These are phyloP conservation scores for Russula emetica DNA, from an alignment of 768 basidiomycete genomes.

Conservation along the genomic window DNA sequence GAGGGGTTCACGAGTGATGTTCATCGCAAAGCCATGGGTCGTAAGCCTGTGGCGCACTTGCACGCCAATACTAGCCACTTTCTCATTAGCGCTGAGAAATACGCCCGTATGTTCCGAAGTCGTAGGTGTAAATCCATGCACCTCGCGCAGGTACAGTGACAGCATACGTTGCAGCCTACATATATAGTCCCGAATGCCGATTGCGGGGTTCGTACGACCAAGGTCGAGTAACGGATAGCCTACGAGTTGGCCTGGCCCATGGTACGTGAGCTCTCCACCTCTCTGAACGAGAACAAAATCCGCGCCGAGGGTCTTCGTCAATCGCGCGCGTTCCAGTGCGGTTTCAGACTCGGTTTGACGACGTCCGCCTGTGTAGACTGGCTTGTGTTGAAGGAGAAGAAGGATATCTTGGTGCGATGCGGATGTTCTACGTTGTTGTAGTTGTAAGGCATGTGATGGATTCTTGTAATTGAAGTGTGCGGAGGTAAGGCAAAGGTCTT, in stretches of 20 bases:
- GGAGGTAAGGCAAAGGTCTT: slow-evolving; percentile 71
- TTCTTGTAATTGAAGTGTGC: slow-evolving; percentile 67
- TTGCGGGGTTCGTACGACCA: slow-evolving; percentile 65
- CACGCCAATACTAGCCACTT: slow-evolving; percentile 94
- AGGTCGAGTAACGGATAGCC: slow-evolving; percentile 94
- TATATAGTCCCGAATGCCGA: slow-evolving; percentile 77
- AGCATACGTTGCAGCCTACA: slow-evolving; percentile 74
- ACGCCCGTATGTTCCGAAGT: slow-evolving; percentile 86
- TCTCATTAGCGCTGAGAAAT: slow-evolving; percentile 74
- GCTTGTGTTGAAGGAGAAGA: slow-evolving; percentile 82
- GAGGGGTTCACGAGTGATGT: slow-evolving; percentile 76
- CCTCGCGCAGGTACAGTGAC: slow-evolving; percentile 53
- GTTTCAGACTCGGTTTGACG: slow-evolving; percentile 66
- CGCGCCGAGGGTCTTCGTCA: slow-evolving; percentile 77
- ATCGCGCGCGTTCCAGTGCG: slow-evolving; percentile 53
- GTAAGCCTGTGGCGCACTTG: slow-evolving; percentile 93
- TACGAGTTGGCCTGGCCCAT: slow-evolving; percentile 95
- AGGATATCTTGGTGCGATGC: slow-evolving; percentile 53
- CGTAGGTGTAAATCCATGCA: slow-evolving; percentile 52
- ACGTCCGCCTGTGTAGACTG: slow-evolving; percentile 93
- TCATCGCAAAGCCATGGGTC: slow-evolving; percentile 91
- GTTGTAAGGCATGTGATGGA: slow-evolving; percentile 62
- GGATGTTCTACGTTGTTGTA: slow-evolving; percentile 44
- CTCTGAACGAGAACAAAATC: slow-evolving; percentile 79
- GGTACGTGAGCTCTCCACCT: slow-evolving; percentile 94